These are phyloP conservation scores for Darksidea phi DNA, from an alignment of 495 filamentous ascomycete genomes.

Conservation along the genomic window DNA sequence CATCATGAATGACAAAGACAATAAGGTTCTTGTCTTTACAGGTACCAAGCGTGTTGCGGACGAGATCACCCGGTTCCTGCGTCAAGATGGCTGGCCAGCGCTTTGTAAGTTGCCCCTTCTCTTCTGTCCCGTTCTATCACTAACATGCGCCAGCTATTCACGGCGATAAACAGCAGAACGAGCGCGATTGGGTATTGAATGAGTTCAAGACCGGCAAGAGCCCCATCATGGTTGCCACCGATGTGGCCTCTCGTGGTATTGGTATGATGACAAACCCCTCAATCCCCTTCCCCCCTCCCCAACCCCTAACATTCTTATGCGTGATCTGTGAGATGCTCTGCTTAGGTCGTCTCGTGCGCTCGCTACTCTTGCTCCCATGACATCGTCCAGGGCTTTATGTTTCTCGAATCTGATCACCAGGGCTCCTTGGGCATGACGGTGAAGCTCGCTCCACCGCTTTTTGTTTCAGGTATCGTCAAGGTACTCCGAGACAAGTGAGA, in stretches of 20 bases:
- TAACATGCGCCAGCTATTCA: conserved; percentile 77
- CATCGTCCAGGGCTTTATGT: conserved; percentile 82
- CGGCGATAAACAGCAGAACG: conserved; percentile 98
- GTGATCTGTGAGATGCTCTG: conserved; percentile 73
- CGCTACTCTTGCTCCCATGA: conserved; percentile 70
- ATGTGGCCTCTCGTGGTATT: conserved; percentile 98
- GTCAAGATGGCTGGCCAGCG: conserved; percentile 98
- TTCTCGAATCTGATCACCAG: conserved; percentile 68
- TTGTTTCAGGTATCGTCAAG: conserved; percentile 68
- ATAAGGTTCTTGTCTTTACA: conserved; percentile 94
- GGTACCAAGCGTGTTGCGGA: conserved; percentile 98
- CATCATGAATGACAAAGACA: conserved; percentile 92
- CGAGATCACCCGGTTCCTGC: conserved; percentile 96
- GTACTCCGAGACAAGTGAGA: conserved; percentile 72
- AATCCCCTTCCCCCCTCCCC: conserved; percentile 47
- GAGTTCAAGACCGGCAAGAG: conserved; percentile 98
- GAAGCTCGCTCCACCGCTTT: conserved; percentile 68
- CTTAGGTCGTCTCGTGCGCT: conserved; percentile 77
- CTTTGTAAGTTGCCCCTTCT: conserved; percentile 67
- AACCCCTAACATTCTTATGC: conserved; percentile 49
- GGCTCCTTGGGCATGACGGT: conserved; percentile 85
- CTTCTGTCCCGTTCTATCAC: conserved; percentile 31
- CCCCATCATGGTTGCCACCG: conserved; percentile 96
- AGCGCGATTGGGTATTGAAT: conserved; percentile 99
- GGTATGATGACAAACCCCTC: conserved; percentile 80